Base-by-base conservation (phyloP, 768 basidiomycete genomes). In the Neoboletus magnificus region DNA sequence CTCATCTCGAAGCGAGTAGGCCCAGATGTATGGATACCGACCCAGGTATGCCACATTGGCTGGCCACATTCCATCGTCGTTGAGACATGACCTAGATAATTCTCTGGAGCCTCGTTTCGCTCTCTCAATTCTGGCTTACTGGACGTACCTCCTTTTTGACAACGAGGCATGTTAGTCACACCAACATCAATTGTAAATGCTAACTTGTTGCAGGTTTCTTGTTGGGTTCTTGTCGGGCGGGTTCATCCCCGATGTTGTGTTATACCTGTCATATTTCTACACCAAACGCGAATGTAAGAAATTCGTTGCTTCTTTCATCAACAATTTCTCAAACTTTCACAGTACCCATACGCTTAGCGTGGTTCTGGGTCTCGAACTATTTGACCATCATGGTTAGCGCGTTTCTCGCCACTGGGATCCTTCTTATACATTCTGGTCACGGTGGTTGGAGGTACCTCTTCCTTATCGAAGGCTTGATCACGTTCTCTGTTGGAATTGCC, bases 291-390 rank as follows among this genome's bases (percentile, higher is more conserved):
- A 51, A 51, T 32, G 50, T 50, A 41, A 18, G 37, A 42, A 20
- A 32, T 30, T 10, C 6, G 5, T 32, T 30, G 1, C 18, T 18
- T 22, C 29, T 35, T 35, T 23, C 22, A 12, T 27, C 5, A 13
- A 22, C n/a, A 23, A 13, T 33, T n/a, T 7, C 10, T 35, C 20
- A 43, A 43, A 32, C 11, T 4, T 43, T 41, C 23, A 18, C 20
- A 52, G 42, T 52, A 45, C 56, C 55, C 25, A 55, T 57, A n/a
- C 79, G 86, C 25, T 74, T 89, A 6, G 85, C 83, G 2, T 84
- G 79, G 66, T 87, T 87, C 74, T 88, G 85, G 84, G 74, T 80
- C 18, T 81, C 82, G 9, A 82, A 81, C 64, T 83, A 85, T 50
- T 51, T 77, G 3, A 73, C 80, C 4, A 69, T 78, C 52, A 81